phyloP scores from a whole-genome alignment of 164 flowering plant species.

The Macadamia tetraphylla region DNA sequence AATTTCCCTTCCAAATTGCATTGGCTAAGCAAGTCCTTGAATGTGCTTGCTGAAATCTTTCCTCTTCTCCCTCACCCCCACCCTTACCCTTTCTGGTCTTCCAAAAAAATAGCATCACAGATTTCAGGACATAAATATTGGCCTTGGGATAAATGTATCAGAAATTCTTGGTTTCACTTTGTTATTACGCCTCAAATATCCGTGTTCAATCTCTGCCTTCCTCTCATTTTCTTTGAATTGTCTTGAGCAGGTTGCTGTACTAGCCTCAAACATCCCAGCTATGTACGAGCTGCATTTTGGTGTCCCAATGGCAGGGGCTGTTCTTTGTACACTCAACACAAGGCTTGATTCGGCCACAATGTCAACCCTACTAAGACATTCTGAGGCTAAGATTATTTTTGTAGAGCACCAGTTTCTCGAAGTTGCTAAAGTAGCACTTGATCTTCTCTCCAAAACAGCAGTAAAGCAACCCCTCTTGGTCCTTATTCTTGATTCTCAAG shows the following conservation, averaged over 20 bases:
- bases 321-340: slow-evolving; percentile 55
- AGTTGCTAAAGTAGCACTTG: slow-evolving; percentile 36
- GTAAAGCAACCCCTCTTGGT: slow-evolving; percentile 37
- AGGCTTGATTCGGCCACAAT: slow-evolving; percentile 51
- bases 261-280: slow-evolving; percentile 70
- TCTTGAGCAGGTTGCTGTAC: slow-evolving; percentile 46
- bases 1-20: too few relatives aligned
- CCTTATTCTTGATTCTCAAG: slow-evolving; percentile 25
- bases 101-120: too few relatives aligned
- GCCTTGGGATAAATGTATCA: background rate
- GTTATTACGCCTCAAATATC: background rate
- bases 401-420: slow-evolving; percentile 49
- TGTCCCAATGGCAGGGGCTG: slow-evolving; percentile 71
- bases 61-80: too few relatives aligned
- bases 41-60: too few relatives aligned
- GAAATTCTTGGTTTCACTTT: background rate
- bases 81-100: too few relatives aligned
- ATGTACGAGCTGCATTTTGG: slow-evolving; percentile 76
- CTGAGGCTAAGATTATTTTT: slow-evolving; percentile 53
- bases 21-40: too few relatives aligned
- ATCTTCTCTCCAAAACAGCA: slow-evolving; percentile 23
- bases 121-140: too few relatives aligned
- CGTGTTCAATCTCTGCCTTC: background rate
- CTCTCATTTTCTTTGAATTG: background rate
- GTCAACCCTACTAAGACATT: slow-evolving; percentile 43